These are phyloP conservation scores for Notholithocarpus densiflorus DNA, from an alignment of 306 rosid genomes.

Conservation along the genomic window DNA sequence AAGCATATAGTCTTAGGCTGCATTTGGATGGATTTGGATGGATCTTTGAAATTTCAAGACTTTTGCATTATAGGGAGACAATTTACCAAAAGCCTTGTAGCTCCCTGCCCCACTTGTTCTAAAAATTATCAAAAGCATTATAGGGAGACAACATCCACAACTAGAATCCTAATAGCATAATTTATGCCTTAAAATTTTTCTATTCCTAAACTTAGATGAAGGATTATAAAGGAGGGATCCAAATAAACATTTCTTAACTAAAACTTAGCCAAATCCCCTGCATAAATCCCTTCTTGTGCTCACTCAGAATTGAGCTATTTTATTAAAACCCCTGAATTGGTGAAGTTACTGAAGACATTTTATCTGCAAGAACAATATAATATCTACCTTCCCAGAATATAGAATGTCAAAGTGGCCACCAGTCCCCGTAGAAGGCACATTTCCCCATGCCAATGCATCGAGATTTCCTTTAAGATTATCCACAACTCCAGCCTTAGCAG, in stretches of 20 bases:
- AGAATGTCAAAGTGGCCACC: slow-evolving; percentile 73
- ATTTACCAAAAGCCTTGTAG: too few relatives aligned
- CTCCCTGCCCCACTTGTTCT: too few relatives aligned
- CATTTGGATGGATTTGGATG: background rate
- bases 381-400: slow-evolving; percentile 56
- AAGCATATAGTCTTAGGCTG: background rate
- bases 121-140: background rate
- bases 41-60: background rate
- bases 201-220: too few relatives aligned
- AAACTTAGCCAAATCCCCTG: too few relatives aligned
- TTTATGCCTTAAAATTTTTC: too few relatives aligned
- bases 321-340: too few relatives aligned
- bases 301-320: too few relatives aligned
- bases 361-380: background rate
- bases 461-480: slow-evolving; percentile 71
- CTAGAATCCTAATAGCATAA: background rate
- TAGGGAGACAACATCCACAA: background rate
- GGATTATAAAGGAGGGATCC: too few relatives aligned
- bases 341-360: too few relatives aligned
- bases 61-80: background rate
- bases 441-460: slow-evolving; percentile 95
- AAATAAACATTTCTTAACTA: too few relatives aligned
- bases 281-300: too few relatives aligned
- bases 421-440: slow-evolving; percentile 63
- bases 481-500: slow-evolving; percentile 70